Evolutionary conservation across 805 yeast genomes (phyloP).

Genomic region (Ogataea corticis): DNA sequence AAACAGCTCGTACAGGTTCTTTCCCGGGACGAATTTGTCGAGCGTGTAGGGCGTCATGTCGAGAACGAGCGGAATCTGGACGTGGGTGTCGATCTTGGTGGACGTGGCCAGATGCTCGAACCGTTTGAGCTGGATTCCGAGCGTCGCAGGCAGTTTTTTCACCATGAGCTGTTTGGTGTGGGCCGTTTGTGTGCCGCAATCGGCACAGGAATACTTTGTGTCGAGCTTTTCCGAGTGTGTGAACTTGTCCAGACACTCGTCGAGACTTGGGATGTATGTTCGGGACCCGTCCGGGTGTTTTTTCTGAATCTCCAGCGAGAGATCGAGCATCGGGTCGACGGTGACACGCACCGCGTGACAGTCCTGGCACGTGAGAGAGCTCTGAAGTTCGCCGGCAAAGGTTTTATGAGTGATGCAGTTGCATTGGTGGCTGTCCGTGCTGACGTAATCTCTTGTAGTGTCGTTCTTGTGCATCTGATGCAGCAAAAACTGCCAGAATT

Average conservation of each 20-base stretch:
- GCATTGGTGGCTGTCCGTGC: slow-evolving; percentile 41
- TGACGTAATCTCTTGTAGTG: slow-evolving; percentile 26
- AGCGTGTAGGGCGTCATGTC: slow-evolving; percentile 64
- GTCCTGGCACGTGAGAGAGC: slow-evolving; percentile 70
- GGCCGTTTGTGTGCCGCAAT: slow-evolving; percentile 60
- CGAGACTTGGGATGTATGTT: slow-evolving; percentile 38
- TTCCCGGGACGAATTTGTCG: slow-evolving; percentile 20
- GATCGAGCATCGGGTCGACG: slow-evolving; percentile 85
- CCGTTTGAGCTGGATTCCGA: slow-evolving; percentile 82
- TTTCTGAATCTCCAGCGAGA: slow-evolving; percentile 71
- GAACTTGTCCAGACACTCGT: slow-evolving; percentile 72
- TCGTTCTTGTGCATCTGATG: slow-evolving; percentile 73
- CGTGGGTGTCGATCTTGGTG: slow-evolving; percentile 73
- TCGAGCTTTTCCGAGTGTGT: slow-evolving; percentile 79
- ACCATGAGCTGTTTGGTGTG: slow-evolving; percentile 75
- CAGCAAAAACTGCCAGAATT: slow-evolving; percentile 88
- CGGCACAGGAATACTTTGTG: slow-evolving; percentile 65
- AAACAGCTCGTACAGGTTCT: slow-evolving; percentile 67
- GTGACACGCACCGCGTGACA: slow-evolving; percentile 69
- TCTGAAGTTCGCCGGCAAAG: slow-evolving; percentile 81
- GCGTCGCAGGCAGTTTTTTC: slow-evolving; percentile 69
- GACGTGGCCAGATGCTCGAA: slow-evolving; percentile 63
- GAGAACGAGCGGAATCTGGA: slow-evolving; percentile 69
- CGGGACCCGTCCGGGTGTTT: slow-evolving; percentile 27
- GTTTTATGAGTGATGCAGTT: slow-evolving; percentile 79